A percentile compares a stretch with the other conserved stretches of the same genome.
Conservation (phyloP, 306 rosid genomes). For the Vigna radiata region DNA sequence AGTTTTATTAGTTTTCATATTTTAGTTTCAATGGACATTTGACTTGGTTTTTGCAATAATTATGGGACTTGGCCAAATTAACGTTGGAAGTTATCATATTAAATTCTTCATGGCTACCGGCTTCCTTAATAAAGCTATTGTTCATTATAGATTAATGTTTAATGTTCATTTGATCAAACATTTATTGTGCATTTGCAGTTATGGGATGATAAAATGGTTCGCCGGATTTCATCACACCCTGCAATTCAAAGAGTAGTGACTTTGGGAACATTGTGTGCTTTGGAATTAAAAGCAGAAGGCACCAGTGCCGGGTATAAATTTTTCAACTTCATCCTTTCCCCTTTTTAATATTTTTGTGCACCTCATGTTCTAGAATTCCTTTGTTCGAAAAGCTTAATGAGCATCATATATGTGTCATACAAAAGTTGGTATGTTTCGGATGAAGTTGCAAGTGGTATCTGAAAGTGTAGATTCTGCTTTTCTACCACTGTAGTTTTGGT, state of each 20-base stretch:
- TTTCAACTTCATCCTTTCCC: constrained; percentile 19
- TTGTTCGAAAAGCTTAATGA: constrained; percentile 3
- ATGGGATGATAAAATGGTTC: constrained; percentile 80
- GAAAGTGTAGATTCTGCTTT: background rate
- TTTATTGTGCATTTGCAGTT: constrained; percentile 59
- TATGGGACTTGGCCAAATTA: background rate
- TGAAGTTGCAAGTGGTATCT: constrained; percentile 9
- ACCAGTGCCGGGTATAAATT: constrained; percentile 72
- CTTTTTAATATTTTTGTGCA: constrained; percentile 37
- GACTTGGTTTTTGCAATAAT: constrained; percentile 17
- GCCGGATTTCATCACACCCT: constrained; percentile 71
- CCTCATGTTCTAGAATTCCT: constrained; percentile 26
- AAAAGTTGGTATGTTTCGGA: background rate
- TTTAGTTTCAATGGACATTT: constrained; percentile 5
- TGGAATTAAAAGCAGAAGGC: constrained; percentile 88
- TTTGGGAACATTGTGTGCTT: constrained; percentile 86
- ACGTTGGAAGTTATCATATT: constrained; percentile 15
- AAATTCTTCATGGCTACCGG: background rate
- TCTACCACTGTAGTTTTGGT: constrained; percentile 16
- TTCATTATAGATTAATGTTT: constrained; percentile 17
- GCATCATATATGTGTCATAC: background rate
- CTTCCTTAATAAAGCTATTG: constrained; percentile 24
- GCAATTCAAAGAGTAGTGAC: constrained; percentile 80
- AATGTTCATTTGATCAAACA: constrained; percentile 10
- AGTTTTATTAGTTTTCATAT: too few species aligned